Evolutionary conservation across 179 eudicot species (phyloP), one percentile per base, ranked within the genome.

Genomic region (Beta lomatogona): DNA sequence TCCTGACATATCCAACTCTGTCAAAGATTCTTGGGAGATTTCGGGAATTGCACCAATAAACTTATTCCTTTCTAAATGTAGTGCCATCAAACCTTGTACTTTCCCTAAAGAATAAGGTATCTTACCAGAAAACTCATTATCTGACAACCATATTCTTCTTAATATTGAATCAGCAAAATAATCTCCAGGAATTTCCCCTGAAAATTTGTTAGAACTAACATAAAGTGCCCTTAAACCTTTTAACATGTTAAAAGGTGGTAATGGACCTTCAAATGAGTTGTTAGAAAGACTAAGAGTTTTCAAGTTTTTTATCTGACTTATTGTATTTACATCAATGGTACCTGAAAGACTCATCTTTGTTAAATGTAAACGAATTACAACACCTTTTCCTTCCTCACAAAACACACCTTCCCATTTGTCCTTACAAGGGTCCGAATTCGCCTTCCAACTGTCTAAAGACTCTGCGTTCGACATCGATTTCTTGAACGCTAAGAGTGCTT

Each of bases 21-120:
- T 77, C 19, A 93, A 52, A 0, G 88, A 36, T 18, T 63, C 18
- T 44, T 91, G 95, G 0, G 77, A 78, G 8, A 94, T 65, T 0
- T 79, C 76, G 0, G 95, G 98, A 74, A 93, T 80, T 2, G 73
- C 36, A 13, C 98, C 98, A 0, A 85, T 82, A 85, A 94, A 94
- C 72, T 83, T 79, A 41, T 94, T 94, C 54, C 75, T 21, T 41
- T 94, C 93, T 31, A 93, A 61, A 79, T 79, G 88, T 2, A 92
- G 80, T 25, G 85, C 90, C 41, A 61, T 80, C 3, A 92, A 80
- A 11, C 69, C 71, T 0, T 60, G 13, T 15, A 87, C 25, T 46
- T 72, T 61, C 11, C 79, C 82, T 2, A 92, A 41, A 0, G 98
- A 94, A 0, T 82, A 80, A 0, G 98, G 97, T 19, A 94, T 87